Percentiles rank a stretch among this genome's conserved stretches.
phyloP scores from a whole-genome alignment of 176 grass and related monocot species.

The Triticum dicoccoides region DNA sequence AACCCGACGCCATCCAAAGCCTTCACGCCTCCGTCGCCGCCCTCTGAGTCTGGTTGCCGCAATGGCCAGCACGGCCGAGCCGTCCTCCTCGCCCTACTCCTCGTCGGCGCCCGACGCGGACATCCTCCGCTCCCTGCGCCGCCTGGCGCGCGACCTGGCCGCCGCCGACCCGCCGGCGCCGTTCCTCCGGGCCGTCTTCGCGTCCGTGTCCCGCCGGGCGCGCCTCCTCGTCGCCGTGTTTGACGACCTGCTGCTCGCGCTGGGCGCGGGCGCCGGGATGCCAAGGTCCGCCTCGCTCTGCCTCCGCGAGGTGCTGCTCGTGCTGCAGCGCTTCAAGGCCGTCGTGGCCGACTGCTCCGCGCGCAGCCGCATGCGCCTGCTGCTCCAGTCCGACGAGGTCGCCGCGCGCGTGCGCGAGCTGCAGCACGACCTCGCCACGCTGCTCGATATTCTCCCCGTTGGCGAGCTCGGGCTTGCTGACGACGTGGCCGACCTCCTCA shows the following conservation, averaged over 20 bases:
- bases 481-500: constrained; percentile 61
- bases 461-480: constrained; percentile 58
- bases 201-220: constrained; percentile 46
- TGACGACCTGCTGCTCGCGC: constrained; percentile 53
- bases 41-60: not conserved
- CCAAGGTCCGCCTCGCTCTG: constrained; percentile 70
- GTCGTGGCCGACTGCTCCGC: constrained; percentile 60
- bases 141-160: constrained; percentile 65
- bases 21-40: not conserved
- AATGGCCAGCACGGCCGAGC: not conserved
- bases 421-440: constrained; percentile 76
- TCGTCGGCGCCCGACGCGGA: constrained; percentile 56
- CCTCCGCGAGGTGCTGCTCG: constrained; percentile 70
- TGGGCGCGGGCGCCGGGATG: not conserved
- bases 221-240: constrained; percentile 57
- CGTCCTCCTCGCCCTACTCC: not conserved
- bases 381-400: constrained; percentile 69
- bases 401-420: constrained; percentile 54
- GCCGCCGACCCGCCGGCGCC: constrained; percentile 44
- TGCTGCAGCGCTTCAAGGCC: constrained; percentile 85
- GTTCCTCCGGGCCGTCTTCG: constrained; percentile 37
- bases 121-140: constrained; percentile 63
- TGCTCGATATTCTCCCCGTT: constrained; percentile 72
- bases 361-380: constrained; percentile 61
- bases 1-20: not conserved